Evolutionary conservation across 192 early-diverging fungal genomes (phyloP), one percentile per base, ranked within the genome.

Genomic region (Coemansia sp.): DNA sequence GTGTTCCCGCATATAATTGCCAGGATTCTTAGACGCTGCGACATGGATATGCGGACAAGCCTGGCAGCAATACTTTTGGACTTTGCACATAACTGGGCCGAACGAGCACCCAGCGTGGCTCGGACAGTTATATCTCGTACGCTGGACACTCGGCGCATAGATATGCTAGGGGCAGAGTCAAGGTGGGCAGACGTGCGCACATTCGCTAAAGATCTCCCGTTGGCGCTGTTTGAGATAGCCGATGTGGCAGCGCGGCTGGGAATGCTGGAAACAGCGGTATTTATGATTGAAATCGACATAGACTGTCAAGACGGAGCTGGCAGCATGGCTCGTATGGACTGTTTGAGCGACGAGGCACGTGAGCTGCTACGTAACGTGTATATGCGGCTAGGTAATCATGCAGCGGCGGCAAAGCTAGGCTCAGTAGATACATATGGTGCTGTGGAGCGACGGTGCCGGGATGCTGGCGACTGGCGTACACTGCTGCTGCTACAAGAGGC

Each of bases 401-500:
- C 74, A 19, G 68, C 74, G 10, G 68, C 68, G 6, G 68, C 59
- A 41, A 47, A 70, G 18, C 56, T 78, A 16, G 45, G 53, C 53
- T 53, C 63, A 0, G 64, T 78, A 18, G 23, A 43, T 12, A 57
- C 64, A 0, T 52, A 57, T 6, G 38, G 30, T 18, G 74, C 67
- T 13, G 61, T 78, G 31, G 41, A 70, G 53, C 59, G 53, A 5
- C 53, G 68, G 28, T 78, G 74, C 56, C 64, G 44, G 6, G 68
- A 78, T 33, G 55, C 68, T 3, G 50, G 59, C 14, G 61, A 78
- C 48, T 78, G 68, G 68, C 68, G 57, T 38, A 78, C 74, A 0
- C 40, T 78, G 55, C 57, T 78, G 9, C 36, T 78, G 23, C 68
- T 70, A 19, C 68, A 78, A 46, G 74, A 78, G 53, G 74, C 74